Percentiles rank a stretch among this genome's conserved stretches.
These are phyloP conservation scores for Mangifera indica DNA, from an alignment of 345 rosid genomes.

Conservation along the genomic window DNA sequence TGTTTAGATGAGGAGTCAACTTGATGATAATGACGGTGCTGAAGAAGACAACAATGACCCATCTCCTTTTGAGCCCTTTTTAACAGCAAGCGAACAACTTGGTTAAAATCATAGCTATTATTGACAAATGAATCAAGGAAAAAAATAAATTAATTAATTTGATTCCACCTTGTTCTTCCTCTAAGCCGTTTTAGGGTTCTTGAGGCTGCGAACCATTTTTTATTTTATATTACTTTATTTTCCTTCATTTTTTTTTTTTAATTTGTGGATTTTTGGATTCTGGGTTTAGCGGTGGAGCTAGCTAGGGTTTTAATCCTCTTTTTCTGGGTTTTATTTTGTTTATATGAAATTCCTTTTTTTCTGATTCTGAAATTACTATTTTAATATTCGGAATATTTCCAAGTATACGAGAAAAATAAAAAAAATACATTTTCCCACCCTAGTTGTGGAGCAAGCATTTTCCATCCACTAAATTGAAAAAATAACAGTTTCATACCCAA, in stretches of 20 bases:
- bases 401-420: too few species aligned
- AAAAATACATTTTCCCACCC: too few species aligned
- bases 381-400: too few species aligned
- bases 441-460: too few species aligned
- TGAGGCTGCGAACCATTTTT: constrained; percentile 64
- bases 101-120: neutral
- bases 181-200: constrained; percentile 74
- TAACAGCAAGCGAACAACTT: neutral
- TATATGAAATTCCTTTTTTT: too few species aligned
- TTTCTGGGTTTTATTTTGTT: neutral
- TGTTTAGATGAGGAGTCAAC: too few species aligned
- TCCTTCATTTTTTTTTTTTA: neutral
- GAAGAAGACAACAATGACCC: constrained; percentile 62
- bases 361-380: too few species aligned
- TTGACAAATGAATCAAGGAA: neutral
- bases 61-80: constrained; percentile 50
- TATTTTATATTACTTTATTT: neutral
- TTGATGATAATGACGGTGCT: constrained; percentile 43
- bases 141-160: neutral
- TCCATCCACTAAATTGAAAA: too few species aligned
- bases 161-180: constrained; percentile 68
- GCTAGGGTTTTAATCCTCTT: constrained; percentile 18
- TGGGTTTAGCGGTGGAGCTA: constrained; percentile 6
- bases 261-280: neutral
- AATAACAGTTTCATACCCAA: too few species aligned